Evolutionary conservation across 169 alveolate species (phyloP), one percentile per base, ranked within the genome.

Genomic region (Plasmodium coatneyi): DNA sequence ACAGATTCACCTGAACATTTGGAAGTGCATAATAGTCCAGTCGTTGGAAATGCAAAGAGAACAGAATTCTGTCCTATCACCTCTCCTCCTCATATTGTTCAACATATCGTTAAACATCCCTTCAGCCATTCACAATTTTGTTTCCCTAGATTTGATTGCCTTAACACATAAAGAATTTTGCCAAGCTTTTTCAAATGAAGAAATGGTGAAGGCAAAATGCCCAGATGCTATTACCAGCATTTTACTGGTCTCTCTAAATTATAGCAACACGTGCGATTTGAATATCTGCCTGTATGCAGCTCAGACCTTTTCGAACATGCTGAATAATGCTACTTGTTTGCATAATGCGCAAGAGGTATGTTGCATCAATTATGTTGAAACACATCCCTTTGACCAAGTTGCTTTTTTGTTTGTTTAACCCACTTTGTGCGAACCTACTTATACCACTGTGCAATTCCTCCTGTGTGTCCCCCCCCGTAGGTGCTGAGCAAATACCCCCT

Each of bases 31-130:
- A n/a, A n/a, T 78, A 60, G 94, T 89, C 0, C 94, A 89, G 81
- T 89, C 94, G 30, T 7, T 79, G 30, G 94, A 89, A 89, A 89
- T 89, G 94, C 94, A 89, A 34, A 89, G 94, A 78, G 94, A 89
- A 79, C 94, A 89, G 19, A 89, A 89, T 71, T 79, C 94, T 7
- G 90, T 89, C 9, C 46, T 89, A 79, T 89, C 94, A 1, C 94
- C 94, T 19, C 46, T 89, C 5, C 28, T 89, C 43, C 39, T 89
- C 43, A 89, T 89, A 41, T 16, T 80, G 1, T 89, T 79, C 60
- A 89, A 89, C n/a, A 89, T 89, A 79, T 78, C 94, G 6, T 30
- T 89, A 9, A 89, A 89, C 30, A 89, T 89, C n/a, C 94, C 94
- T 1, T 36, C 87, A 28, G 30, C 90, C 1, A 56, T 89, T 12